Percentiles rank a stretch among this genome's conserved stretches.
Conservation (phyloP, 2,329 filamentous ascomycete genomes). For the Verticillium dahliae region DNA sequence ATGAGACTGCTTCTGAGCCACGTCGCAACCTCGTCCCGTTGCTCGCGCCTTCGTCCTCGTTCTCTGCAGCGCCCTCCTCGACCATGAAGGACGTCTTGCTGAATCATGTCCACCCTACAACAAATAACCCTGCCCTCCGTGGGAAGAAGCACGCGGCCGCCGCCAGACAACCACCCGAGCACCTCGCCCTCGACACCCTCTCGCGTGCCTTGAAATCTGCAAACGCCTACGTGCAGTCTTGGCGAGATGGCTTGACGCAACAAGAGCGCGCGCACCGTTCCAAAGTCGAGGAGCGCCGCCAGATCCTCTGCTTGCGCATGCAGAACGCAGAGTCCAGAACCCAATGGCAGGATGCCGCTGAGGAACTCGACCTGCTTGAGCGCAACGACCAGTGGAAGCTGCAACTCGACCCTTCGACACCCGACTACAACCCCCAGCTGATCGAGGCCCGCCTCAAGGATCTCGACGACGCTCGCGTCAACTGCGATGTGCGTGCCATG, state of each 20-base stretch:
- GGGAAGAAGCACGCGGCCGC: constrained; percentile 1
- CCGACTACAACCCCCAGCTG: constrained; percentile 65
- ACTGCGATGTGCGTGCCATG: constrained; percentile 69
- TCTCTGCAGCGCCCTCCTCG: not conserved
- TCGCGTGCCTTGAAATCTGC: constrained; percentile 29
- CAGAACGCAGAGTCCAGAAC: constrained; percentile 60
- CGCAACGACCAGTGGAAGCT: constrained; percentile 78
- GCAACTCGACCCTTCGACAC: constrained; percentile 38
- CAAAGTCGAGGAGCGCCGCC: constrained; percentile 50
- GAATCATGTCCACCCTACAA: constrained; percentile 6
- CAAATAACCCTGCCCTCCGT: not conserved
- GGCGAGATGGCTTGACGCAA: constrained; percentile 45
- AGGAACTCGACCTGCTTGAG: constrained; percentile 72
- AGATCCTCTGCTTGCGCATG: constrained; percentile 58
- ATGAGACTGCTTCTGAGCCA: not conserved
- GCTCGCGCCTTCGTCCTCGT: not conserved
- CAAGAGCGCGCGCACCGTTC: constrained; percentile 41
- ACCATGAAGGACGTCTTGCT: constrained; percentile 13
- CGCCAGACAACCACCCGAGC: constrained; percentile 6
- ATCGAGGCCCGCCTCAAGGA: constrained; percentile 64
- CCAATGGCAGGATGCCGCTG: constrained; percentile 71
- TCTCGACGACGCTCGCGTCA: constrained; percentile 66
- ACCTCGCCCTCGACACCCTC: constrained; percentile 10
- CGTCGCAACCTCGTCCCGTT: not conserved
- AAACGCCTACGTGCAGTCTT: constrained; percentile 35